Evolutionary conservation across 2,329 filamentous ascomycete genomes (phyloP), one percentile per base, ranked within the genome.

Genomic region (Pleurostoma richardsiae): DNA sequence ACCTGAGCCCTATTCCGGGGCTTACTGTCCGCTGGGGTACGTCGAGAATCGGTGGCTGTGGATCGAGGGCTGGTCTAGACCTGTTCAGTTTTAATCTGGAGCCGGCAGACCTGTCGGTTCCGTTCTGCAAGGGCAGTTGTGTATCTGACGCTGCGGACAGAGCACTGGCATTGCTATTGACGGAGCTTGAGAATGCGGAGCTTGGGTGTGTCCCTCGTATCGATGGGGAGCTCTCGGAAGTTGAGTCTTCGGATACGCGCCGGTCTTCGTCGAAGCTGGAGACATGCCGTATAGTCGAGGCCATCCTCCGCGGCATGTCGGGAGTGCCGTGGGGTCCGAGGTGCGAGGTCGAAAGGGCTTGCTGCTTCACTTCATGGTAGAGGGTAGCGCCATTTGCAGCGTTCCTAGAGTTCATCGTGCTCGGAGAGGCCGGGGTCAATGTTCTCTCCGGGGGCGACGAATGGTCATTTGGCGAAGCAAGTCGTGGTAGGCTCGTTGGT

Each of bases 261-360:
- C 54, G 54, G 27, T 52, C 53, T 42, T 63, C 71, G 59, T 82
- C 78, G 59, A 75, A 73, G 64, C 75, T 80, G 38, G 71, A 69
- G 36, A 83, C 79, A 46, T 76, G 73, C 51, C 79, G 76, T 51
- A 83, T 82, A 30, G 78, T 80, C 55, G 70, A 68, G 46, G 65
- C 59, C 52, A 63, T 67, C 45, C 65, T 61, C 48, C 56, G 56
- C 40, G 63, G 59, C 43, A 54, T 54, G 50, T 55, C 54, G 31
- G 52, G 43, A 40, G 48, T 44, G 46, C 48, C 49, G 42, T 49
- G 53, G 27, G 54, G 42, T 44, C 47, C 41, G 50, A 54, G 39
- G 52, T 49, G 45, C 49, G 59, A 50, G 54, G 58, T 53, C 46
- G 56, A 49, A 42, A 53, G 51, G 44, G 36, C 49, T 50, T 54